These are phyloP conservation scores for Casuarina glauca DNA, from an alignment of 306 rosid species.

Conservation along the genomic window DNA sequence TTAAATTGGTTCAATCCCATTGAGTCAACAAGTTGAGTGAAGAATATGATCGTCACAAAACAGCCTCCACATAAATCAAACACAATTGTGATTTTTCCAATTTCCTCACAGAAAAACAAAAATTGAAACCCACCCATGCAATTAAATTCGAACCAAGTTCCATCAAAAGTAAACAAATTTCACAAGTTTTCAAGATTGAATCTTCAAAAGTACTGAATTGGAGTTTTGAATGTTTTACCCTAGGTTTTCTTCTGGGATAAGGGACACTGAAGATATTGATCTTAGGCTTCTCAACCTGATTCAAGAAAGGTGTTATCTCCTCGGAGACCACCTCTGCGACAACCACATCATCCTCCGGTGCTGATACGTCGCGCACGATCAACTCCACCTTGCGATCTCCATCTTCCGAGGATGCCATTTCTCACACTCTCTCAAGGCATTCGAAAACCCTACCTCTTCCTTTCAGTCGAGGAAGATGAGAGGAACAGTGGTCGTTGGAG, in stretches of 20 bases:
- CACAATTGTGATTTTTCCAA: background rate
- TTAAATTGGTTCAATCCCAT: background rate
- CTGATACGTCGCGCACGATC: slow-evolving; percentile 36
- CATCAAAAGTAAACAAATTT: background rate
- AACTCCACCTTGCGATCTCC: slow-evolving; percentile 54
- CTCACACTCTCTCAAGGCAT: background rate
- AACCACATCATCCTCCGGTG: slow-evolving; percentile 28
- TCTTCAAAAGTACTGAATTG: background rate
- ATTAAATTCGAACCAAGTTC: background rate
- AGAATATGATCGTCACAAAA: background rate
- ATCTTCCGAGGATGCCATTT: slow-evolving; percentile 45
- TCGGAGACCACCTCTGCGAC: slow-evolving; percentile 30
- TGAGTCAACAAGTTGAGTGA: background rate
- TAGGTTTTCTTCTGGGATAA: slow-evolving; percentile 59
- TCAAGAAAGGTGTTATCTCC: slow-evolving; percentile 59
- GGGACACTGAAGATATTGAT: slow-evolving; percentile 77
- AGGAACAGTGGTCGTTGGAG: slow-evolving; percentile 10
- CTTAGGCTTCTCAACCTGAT: slow-evolving; percentile 57
- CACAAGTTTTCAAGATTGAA: background rate
- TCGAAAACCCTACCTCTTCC: slow-evolving; percentile 7
- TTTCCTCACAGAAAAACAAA: background rate
- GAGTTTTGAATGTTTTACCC: slow-evolving; percentile 33
- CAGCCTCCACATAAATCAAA: background rate
- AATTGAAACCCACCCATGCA: background rate
- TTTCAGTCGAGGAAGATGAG: background rate